Evolutionary conservation across 108 stramenopile species (phyloP), one percentile per base, ranked within the genome.

Genomic region (Chaetoceros muelleri): DNA sequence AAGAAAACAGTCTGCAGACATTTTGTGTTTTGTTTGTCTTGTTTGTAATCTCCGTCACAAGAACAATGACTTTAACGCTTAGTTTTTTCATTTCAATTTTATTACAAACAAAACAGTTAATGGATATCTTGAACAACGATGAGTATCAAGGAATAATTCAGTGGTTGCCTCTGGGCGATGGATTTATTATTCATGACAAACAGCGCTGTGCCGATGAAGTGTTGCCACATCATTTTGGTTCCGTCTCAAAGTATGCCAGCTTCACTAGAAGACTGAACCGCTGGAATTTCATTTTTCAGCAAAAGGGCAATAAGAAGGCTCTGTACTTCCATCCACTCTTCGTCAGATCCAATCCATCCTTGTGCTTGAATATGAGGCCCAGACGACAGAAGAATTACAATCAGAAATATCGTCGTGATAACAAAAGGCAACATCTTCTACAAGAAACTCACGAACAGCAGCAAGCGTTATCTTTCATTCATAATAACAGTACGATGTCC

Each of bases 151-250:
- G 78, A 47, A 76, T 80, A 2, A 62, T 84, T 19, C 44, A 71
- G 13, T 84, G 83, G 83, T 64, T 84, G 10, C 77, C 77, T 2
- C 70, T 76, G 40, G 83, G 83, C 16, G 68, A 64, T 21, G 79
- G 76, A 2, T 84, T 78, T 58, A 68, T 81, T 13, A 76, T 84
- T 28, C 57, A 53, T 13, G 67, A 84, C 26, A 84, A 81, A 65
- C 53, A 72, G 29, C 51, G 54, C n/a, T 84, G 80, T 53, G 71
- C 75, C 2, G 27, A 44, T 0, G 63, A 81, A 10, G 64, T 84
- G 8, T 57, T 84, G 53, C 76, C 77, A 3, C 22, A 65, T 3
- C 75, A 69, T 58, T 84, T 84, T 48, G 68, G 62, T n/a, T n/a
- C n/a, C 47, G 65, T 62, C 3, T 47, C 67, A 10, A 82, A 82